phyloP scores from a whole-genome alignment of 2,329 filamentous ascomycete species.

The Penicillium sp. region DNA sequence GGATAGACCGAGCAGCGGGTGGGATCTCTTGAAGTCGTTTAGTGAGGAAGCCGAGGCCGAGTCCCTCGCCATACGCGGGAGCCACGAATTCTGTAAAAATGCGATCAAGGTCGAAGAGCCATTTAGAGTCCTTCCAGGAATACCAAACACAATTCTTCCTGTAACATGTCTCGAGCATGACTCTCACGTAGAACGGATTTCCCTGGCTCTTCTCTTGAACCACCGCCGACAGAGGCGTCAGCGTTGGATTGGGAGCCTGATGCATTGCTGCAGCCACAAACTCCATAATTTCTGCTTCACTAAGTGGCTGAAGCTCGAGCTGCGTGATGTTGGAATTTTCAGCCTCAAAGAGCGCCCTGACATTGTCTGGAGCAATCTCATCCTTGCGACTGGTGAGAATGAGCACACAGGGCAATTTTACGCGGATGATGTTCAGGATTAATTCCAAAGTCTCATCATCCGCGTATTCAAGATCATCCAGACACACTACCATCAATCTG shows the following conservation, averaged over 20 bases:
- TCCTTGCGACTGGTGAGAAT: constrained; percentile 77
- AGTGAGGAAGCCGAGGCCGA: constrained; percentile 82
- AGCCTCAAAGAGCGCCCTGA: constrained; percentile 49
- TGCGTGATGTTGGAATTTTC: constrained; percentile 67
- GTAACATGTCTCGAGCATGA: constrained; percentile 87
- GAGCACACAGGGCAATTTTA: constrained; percentile 80
- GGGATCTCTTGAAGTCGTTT: constrained; percentile 79
- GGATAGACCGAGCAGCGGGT: constrained; percentile 72
- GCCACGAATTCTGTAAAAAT: constrained; percentile 85
- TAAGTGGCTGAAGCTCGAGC: constrained; percentile 74
- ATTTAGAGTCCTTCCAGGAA: constrained; percentile 79
- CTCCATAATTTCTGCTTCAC: constrained; percentile 77
- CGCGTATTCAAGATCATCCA: constrained; percentile 90
- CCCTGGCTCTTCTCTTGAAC: constrained; percentile 88
- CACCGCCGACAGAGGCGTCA: constrained; percentile 78
- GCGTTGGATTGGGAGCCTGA: constrained; percentile 69
- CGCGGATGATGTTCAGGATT: constrained; percentile 77
- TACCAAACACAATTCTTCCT: constrained; percentile 90
- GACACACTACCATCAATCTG: constrained; percentile 84
- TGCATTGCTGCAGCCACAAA: constrained; percentile 85
- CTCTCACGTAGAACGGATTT: constrained; percentile 88
- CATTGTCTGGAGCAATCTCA: constrained; percentile 60
- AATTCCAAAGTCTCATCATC: constrained; percentile 87
- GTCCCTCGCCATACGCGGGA: constrained; percentile 76
- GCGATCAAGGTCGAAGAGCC: constrained; percentile 84